These are phyloP conservation scores for Triticum monococcum DNA, from an alignment of 176 grass and related monocot genomes.

Conservation along the genomic window DNA sequence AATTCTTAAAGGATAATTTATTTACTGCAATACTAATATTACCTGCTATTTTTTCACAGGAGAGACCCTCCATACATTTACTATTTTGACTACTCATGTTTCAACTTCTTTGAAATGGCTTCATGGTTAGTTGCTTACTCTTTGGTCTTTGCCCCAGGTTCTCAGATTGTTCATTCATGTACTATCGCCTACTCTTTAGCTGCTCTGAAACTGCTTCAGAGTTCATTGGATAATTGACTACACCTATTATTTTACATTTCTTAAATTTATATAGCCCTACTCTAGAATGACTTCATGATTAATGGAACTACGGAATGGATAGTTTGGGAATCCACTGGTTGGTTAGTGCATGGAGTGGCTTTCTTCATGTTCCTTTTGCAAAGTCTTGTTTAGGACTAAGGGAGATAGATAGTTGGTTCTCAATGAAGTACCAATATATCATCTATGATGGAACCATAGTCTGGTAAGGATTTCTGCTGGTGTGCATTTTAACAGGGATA, in stretches of 20 bases:
- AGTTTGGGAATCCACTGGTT: background rate
- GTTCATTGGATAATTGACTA: slow-evolving; percentile 18
- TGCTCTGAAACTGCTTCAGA: slow-evolving; percentile 46
- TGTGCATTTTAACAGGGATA: background rate
- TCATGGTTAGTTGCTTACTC: slow-evolving; percentile 60
- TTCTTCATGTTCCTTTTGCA: background rate
- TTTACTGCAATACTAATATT: background rate
- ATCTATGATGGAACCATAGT: background rate
- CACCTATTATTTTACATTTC: background rate
- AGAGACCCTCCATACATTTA: slow-evolving; percentile 63
- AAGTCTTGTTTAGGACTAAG: background rate
- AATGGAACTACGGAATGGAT: background rate
- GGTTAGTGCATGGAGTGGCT: background rate
- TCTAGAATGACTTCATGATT: background rate
- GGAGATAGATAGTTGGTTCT: background rate
- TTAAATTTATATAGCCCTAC: background rate
- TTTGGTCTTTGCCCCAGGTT: slow-evolving; percentile 5
- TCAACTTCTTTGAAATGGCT: slow-evolving; percentile 72
- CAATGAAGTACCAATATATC: background rate
- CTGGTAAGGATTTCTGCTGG: background rate
- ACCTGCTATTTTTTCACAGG: slow-evolving; percentile 49
- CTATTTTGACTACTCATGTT: slow-evolving; percentile 69
- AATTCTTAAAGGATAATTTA: slow-evolving; percentile 4
- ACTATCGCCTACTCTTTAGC: slow-evolving; percentile 43
- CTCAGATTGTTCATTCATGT: slow-evolving; percentile 32